A percentile compares a stretch with the other conserved stretches of the same genome.
Evolutionary conservation across 2,329 filamentous ascomycete genomes (phyloP).

Genomic region (Fusarium metavorans): DNA sequence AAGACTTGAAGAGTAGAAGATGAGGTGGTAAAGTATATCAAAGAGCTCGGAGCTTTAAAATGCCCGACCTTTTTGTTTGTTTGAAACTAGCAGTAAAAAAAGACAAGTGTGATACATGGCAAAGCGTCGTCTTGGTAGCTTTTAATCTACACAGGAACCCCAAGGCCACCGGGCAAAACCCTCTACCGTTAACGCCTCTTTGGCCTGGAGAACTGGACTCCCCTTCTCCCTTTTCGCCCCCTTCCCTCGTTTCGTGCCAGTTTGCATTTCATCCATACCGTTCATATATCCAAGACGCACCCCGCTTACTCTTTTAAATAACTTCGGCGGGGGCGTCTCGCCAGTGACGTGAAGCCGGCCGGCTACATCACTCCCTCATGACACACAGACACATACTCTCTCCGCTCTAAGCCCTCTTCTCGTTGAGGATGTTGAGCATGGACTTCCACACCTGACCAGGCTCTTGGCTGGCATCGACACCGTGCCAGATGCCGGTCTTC

Average conservation of each 20-base stretch:
- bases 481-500: conserved; percentile 96
- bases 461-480: conserved; percentile 95
- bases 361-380: not conserved
- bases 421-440: conserved; percentile 84
- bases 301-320: conserved; percentile 21
- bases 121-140: conserved; percentile 44
- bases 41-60: conserved; percentile 26
- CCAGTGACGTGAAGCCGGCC: conserved; percentile 46
- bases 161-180: conserved; percentile 42
- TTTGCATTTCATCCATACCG: conserved; percentile 39
- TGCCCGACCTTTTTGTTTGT: conserved; percentile 36
- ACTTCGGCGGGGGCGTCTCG: conserved; percentile 41
- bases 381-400: conserved; percentile 41
- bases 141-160: conserved; percentile 42
- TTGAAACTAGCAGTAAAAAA: conserved; percentile 38
- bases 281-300: conserved; percentile 45
- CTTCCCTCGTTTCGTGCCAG: conserved; percentile 15
- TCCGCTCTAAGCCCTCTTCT: conserved; percentile 52
- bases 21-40: not conserved
- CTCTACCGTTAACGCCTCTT: conserved; percentile 45
- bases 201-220: conserved; percentile 36
- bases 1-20: not conserved
- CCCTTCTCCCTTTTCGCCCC: conserved; percentile 13
- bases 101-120: conserved; percentile 46
- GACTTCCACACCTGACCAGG: conserved; percentile 96